Percentiles rank a stretch among this genome's conserved stretches.
These are phyloP conservation scores for Marchantia paleacea DNA, from an alignment of 225 moss, liverwort and hornwort genomes.

Conservation along the genomic window DNA sequence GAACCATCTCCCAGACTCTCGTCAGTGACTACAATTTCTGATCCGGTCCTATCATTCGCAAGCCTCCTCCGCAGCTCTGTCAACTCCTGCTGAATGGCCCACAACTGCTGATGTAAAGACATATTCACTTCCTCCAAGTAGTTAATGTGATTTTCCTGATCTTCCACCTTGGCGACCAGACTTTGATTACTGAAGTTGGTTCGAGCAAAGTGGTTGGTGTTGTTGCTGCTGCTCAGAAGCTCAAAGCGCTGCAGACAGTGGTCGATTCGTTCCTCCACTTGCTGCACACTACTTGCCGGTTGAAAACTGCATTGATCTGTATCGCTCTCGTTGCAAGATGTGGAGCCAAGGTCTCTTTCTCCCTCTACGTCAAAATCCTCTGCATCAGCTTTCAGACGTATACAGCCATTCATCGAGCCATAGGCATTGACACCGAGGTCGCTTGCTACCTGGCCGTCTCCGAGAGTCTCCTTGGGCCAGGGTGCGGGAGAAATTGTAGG, in stretches of 20 bases:
- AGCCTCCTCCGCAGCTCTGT: constrained; percentile 44
- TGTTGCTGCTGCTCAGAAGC: constrained; percentile 40
- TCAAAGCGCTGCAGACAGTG: constrained; percentile 61
- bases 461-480: constrained; percentile 51
- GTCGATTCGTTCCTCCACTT: constrained; percentile 61
- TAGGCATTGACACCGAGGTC: constrained; percentile 63
- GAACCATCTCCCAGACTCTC: constrained; percentile 45
- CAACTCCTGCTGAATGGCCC: constrained; percentile 59
- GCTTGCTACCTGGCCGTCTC: constrained; percentile 56
- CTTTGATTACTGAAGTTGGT: constrained; percentile 12
- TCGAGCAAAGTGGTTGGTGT: constrained; percentile 38
- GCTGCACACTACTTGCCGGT: constrained; percentile 52
- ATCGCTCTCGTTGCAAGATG: constrained; percentile 52
- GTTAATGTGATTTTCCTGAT: constrained; percentile 56
- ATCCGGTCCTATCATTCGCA: constrained; percentile 33
- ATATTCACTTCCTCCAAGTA: constrained; percentile 57
- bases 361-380: constrained; percentile 31
- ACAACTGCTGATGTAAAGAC: constrained; percentile 53
- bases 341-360: constrained; percentile 38
- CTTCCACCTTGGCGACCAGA: constrained; percentile 37
- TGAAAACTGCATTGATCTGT: constrained; percentile 42
- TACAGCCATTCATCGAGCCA: constrained; percentile 61
- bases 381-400: constrained; percentile 55
- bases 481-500: constrained; percentile 57
- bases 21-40: constrained; percentile 42